Evolutionary conservation across 2,329 filamentous ascomycete species (phyloP).

Genomic region (Talaromyces sp.): DNA sequence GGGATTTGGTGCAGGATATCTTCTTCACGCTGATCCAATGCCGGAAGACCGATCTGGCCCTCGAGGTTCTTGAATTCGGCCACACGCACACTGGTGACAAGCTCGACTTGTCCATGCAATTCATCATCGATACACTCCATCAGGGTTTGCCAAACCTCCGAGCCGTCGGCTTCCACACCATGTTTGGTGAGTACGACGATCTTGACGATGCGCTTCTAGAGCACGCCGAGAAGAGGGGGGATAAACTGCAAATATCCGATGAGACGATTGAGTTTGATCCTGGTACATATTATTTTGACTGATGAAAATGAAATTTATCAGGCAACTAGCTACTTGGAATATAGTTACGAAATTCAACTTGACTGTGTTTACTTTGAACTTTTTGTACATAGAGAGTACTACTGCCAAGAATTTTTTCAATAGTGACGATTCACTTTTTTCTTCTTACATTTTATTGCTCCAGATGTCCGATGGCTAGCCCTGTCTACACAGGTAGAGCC

Average conservation of each 20-base stretch:
- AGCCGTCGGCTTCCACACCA: conserved; percentile 23
- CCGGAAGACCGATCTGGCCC: conserved; percentile 13
- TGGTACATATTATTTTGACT: conserved; percentile 12
- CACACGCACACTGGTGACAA: conserved; percentile 16
- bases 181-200: conserved; percentile 23
- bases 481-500: too few species aligned
- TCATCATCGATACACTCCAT: conserved; percentile 19
- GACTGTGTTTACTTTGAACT: neutral
- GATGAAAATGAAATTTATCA: neutral
- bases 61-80: conserved; percentile 27
- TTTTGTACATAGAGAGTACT: neutral
- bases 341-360: neutral
- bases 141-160: conserved; percentile 22
- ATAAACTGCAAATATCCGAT: conserved; percentile 3
- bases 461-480: too few species aligned
- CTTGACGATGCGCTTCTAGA: conserved; percentile 23
- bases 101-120: conserved; percentile 19
- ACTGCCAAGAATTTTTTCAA: too few species aligned
- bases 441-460: too few species aligned
- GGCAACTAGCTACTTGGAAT: neutral
- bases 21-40: conserved; percentile 23
- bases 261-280: conserved; percentile 11
- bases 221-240: conserved; percentile 12
- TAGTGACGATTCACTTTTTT: too few species aligned
- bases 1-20: conserved; percentile 22